phyloP scores from a whole-genome alignment of 208 protist genomes.

The Crithidia brevicula region DNA sequence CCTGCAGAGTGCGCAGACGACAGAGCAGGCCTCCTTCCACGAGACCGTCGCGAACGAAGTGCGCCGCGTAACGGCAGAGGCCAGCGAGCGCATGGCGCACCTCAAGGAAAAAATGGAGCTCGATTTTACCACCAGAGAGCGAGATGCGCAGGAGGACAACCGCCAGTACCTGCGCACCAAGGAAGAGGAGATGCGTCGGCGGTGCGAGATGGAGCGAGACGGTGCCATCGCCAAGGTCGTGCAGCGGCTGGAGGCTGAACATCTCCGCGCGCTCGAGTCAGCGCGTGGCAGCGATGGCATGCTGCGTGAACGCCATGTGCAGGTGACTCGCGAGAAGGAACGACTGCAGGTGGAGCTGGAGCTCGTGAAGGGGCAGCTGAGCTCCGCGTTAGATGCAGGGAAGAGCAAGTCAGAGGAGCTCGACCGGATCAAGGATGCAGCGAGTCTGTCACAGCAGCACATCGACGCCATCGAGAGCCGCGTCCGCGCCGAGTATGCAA shows the following conservation, averaged over 20 bases:
- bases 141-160: conserved; percentile 51
- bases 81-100: conserved; percentile 51
- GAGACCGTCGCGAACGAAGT: conserved; percentile 78
- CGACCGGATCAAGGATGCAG: conserved; percentile 38
- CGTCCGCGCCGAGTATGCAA: conserved; percentile 53
- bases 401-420: conserved; percentile 59
- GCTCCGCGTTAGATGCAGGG: conserved; percentile 36
- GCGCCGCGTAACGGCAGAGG: conserved; percentile 58
- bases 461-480: conserved; percentile 63
- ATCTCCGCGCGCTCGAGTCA: conserved; percentile 53
- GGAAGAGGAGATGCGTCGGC: conserved; percentile 63
- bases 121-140: conserved; percentile 67
- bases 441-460: conserved; percentile 50
- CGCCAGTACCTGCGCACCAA: conserved; percentile 48
- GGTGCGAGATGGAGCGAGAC: conserved; percentile 80
- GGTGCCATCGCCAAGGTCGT: conserved; percentile 68
- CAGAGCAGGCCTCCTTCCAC: conserved; percentile 72
- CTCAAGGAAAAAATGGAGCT: conserved; percentile 75
- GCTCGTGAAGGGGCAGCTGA: conserved; percentile 65
- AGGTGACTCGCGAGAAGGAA: conserved; percentile 73
- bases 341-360: conserved; percentile 75
- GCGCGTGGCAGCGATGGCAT: conserved; percentile 62
- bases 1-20: conserved; percentile 51
- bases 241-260: conserved; percentile 67
- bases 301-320: conserved; percentile 62